These are phyloP conservation scores for Lunularia cruciata DNA, from an alignment of 225 moss, liverwort and hornwort genomes.

Conservation along the genomic window DNA sequence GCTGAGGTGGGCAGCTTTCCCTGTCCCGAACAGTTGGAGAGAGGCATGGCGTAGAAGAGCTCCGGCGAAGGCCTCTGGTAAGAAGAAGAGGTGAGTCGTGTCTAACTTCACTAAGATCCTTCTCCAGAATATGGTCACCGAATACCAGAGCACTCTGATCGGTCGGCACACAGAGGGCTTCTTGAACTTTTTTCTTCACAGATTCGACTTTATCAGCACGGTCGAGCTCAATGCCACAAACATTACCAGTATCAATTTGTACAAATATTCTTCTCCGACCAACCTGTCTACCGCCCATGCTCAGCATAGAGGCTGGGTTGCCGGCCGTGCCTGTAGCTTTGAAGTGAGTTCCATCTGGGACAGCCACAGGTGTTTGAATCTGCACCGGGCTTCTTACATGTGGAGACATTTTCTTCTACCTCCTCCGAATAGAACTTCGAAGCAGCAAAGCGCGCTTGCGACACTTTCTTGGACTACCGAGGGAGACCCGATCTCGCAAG, in stretches of 20 bases:
- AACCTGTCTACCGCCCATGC: slow-evolving; percentile 56
- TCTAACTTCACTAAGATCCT: slow-evolving; percentile 76
- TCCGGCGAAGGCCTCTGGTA: slow-evolving; percentile 64
- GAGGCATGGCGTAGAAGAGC: slow-evolving; percentile 85
- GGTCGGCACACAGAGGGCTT: slow-evolving; percentile 79
- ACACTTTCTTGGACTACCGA: no score
- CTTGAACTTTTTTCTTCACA: slow-evolving; percentile 92
- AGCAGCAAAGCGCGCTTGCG: background rate
- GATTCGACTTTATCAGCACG: slow-evolving; percentile 82
- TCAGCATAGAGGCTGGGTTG: slow-evolving; percentile 28
- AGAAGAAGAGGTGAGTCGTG: slow-evolving; percentile 80
- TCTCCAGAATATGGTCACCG: slow-evolving; percentile 76
- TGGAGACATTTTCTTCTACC: slow-evolving; percentile 71
- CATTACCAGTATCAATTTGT: slow-evolving; percentile 80
- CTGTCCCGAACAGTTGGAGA: slow-evolving; percentile 51
- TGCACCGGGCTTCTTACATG: slow-evolving; percentile 88
- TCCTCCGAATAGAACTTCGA: background rate
- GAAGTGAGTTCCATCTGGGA: slow-evolving; percentile 75
- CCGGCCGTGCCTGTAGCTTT: slow-evolving; percentile 46
- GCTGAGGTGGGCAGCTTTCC: background rate
- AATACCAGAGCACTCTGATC: slow-evolving; percentile 76
- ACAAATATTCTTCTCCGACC: slow-evolving; percentile 88
- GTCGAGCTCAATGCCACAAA: slow-evolving; percentile 86
- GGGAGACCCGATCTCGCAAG: no score
- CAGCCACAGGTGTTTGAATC: slow-evolving; percentile 79